phyloP scores from a whole-genome alignment of 257 asterid species.

The Plantago elongata region DNA sequence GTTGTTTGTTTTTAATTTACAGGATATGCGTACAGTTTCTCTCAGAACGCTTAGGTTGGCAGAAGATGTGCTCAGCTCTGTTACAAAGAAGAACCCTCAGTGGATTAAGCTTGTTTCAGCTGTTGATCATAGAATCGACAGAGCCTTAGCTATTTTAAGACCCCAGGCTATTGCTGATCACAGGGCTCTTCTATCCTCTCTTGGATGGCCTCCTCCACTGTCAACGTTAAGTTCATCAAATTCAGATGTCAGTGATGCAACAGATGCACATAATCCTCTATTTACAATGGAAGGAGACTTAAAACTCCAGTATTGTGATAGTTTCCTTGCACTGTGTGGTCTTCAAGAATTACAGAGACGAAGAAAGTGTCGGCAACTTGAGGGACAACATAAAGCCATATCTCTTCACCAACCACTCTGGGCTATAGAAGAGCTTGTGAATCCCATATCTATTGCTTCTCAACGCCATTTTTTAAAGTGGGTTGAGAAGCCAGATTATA shows the following conservation, averaged over 20 bases:
- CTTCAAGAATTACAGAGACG: conserved; percentile 86
- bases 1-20: conserved; percentile 20
- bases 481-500: conserved; percentile 86
- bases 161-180: conserved; percentile 98
- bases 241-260: conserved; percentile 40
- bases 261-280: conserved; percentile 64
- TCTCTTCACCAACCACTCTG: conserved; percentile 82
- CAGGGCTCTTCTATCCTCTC: conserved; percentile 83
- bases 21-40: conserved; percentile 70
- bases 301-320: conserved; percentile 70
- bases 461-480: conserved; percentile 89
- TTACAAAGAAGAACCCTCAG: conserved; percentile 67
- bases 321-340: conserved; percentile 81
- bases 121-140: conserved; percentile 92
- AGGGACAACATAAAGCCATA: conserved; percentile 47
- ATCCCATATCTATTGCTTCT: conserved; percentile 71
- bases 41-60: conserved; percentile 52
- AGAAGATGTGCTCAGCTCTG: conserved; percentile 64
- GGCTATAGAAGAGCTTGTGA: conserved; percentile 96
- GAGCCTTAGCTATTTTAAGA: conserved; percentile 87
- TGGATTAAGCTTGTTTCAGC: conserved; percentile 84
- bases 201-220: conserved; percentile 95
- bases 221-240: conserved; percentile 52
- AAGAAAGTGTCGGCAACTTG: conserved; percentile 81
- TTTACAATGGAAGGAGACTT: conserved; percentile 76